Base-by-base conservation (phyloP, 2,329 filamentous ascomycete species). In the Aureobasidium leucospermi region DNA sequence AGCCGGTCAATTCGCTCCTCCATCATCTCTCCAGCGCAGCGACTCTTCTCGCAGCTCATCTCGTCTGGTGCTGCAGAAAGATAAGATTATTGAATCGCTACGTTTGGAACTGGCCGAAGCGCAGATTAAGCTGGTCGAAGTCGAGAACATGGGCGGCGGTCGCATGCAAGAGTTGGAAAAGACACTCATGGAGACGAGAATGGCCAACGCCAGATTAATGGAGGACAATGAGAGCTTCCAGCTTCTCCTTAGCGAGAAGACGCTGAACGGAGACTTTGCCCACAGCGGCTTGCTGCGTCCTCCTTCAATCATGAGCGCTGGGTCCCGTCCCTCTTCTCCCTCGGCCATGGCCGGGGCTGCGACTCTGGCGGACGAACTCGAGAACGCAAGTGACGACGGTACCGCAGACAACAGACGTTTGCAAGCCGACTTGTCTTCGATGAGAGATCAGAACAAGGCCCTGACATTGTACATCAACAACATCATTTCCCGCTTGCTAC, bases 151-250 rank as follows among this genome's bases (percentile, higher is more conserved):
- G 73, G 93, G 91, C 56, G 93, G 92, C 57, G 91, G 90, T 47
- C 86, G 89, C 31, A 78, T 96, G 69, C 88, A 90, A 65, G 90
- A 96, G 73, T 83, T 97, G n/a, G 92, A 97, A 75, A 87, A 88
- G 67, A 84, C 89, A 64, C 82, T 97, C 56, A 85, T 96, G 75
- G 93, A 97, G 70, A 87, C 90, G 41, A 90, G 92, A 68, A 94
- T 97, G 88, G 88, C 91, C 65, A 99, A 97, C 70, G 94, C 94
- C 60, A 85, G 92, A 47, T 79, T 99, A 63, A 94, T 96, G 89
- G 94, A 99, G 75, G 94, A 99, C 74, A 97, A 97, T 69, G 94
- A 99, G 75, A 96, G 91, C 75, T 99, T 96, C 75, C 93, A 97
- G 74, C 82, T 97, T 39, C 84, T 99, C 16, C 84, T 99, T 28